Evolutionary conservation across 441 rosid genomes (phyloP).

Genomic region (Aleurites moluccanus): DNA sequence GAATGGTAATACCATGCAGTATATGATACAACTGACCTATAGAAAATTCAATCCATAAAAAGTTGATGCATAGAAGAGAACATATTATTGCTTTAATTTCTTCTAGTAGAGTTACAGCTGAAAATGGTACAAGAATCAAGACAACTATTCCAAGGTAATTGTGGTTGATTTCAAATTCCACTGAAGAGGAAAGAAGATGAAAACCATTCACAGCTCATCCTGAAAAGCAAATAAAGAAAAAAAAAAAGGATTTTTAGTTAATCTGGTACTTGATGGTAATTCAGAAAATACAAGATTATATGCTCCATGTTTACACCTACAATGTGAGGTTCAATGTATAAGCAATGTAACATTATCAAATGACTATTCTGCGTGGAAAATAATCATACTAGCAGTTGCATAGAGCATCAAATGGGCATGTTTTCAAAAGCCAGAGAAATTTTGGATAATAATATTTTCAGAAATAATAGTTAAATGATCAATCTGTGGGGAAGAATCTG

Average conservation of each 20-base stretch:
- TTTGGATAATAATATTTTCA: too few relatives aligned
- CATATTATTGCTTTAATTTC: neutral
- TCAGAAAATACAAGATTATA: neutral
- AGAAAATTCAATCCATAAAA: neutral
- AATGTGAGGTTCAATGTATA: neutral
- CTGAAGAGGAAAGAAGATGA: neutral
- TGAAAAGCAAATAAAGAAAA: neutral
- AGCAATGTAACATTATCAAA: too few relatives aligned
- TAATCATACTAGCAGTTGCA: neutral
- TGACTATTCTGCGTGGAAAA: neutral
- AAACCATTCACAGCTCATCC: conserved; percentile 19
- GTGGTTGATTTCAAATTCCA: neutral
- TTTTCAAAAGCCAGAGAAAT: neutral
- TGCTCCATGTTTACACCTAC: neutral
- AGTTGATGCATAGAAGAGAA: neutral
- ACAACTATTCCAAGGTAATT: neutral
- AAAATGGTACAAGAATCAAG: neutral
- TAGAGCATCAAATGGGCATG: neutral
- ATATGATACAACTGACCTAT: neutral
- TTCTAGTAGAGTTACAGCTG: neutral
- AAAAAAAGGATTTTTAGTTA: neutral
- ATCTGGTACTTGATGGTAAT: neutral
- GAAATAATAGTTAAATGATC: too few relatives aligned
- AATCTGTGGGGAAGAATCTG: too few relatives aligned
- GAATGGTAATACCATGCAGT: too few relatives aligned